These are phyloP conservation scores for Angomonas ambiguus DNA, from an alignment of 208 protist species.

Conservation along the genomic window DNA sequence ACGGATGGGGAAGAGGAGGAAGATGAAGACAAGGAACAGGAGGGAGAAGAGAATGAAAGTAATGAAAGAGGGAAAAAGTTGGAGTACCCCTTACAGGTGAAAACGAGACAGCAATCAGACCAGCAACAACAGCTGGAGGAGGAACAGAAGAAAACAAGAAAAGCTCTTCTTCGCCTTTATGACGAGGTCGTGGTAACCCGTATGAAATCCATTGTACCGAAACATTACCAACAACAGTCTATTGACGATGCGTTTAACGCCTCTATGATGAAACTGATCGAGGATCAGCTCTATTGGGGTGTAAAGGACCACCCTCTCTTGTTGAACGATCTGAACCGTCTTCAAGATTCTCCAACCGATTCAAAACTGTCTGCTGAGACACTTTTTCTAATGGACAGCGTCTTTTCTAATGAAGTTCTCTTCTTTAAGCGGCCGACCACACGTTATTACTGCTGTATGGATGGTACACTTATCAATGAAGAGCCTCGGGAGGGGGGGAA, in stretches of 20 bases:
- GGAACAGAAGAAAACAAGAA: neutral
- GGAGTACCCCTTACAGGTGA: too few relatives aligned
- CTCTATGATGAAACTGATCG: conserved; percentile 69
- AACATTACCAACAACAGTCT: conserved; percentile 64
- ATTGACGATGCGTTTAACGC: conserved; percentile 54
- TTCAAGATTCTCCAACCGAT: conserved; percentile 7
- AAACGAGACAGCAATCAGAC: too few relatives aligned
- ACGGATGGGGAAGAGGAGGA: neutral
- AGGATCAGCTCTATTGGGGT: conserved; percentile 23
- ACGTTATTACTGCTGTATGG: conserved; percentile 49
- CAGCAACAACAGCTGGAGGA: neutral
- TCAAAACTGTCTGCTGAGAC: conserved; percentile 29
- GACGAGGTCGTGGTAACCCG: conserved; percentile 2
- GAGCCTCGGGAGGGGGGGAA: neutral
- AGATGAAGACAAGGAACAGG: neutral
- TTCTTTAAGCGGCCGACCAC: conserved; percentile 64
- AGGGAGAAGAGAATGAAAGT: neutral
- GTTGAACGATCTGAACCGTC: conserved; percentile 10
- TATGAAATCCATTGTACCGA: neutral
- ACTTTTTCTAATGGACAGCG: conserved; percentile 60
- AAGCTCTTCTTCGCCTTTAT: conserved; percentile 9
- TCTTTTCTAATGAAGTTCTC: conserved; percentile 57
- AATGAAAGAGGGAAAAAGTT: neutral
- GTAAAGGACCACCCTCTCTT: neutral
- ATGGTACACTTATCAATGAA: neutral